These are phyloP conservation scores for Microcyclospora pomicola DNA, from an alignment of 2,329 filamentous ascomycete species.

Conservation along the genomic window DNA sequence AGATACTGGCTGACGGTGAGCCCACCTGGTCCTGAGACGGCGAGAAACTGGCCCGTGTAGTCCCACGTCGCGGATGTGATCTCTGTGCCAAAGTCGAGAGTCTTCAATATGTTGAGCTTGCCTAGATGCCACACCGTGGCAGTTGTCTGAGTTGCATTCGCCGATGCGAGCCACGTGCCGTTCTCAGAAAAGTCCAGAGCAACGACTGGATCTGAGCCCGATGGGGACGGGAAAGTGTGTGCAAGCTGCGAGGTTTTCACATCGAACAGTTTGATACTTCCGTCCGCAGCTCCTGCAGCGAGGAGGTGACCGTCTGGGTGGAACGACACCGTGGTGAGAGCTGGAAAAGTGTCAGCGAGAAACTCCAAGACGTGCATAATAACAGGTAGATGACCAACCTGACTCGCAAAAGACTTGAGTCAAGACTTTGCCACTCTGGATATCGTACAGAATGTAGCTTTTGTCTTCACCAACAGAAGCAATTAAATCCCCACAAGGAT, in stretches of 20 bases:
- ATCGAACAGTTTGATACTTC: slow-evolving; percentile 80
- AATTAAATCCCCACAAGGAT: slow-evolving; percentile 69
- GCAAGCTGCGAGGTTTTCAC: slow-evolving; percentile 65
- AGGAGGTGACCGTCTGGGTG: slow-evolving; percentile 95
- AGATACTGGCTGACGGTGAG: slow-evolving; percentile 80
- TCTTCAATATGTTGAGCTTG: slow-evolving; percentile 68
- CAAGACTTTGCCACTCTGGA: slow-evolving; percentile 51
- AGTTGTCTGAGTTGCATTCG: slow-evolving; percentile 59
- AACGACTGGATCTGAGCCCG: slow-evolving; percentile 47
- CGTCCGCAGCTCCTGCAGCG: slow-evolving; percentile 65
- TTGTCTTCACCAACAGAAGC: slow-evolving; percentile 85
- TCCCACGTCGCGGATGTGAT: slow-evolving; percentile 75
- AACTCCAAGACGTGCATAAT: neutral
- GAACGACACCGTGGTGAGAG: slow-evolving; percentile 66
- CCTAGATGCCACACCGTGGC: slow-evolving; percentile 86
- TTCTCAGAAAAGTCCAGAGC: slow-evolving; percentile 86
- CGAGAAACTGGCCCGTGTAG: slow-evolving; percentile 86
- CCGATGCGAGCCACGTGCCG: slow-evolving; percentile 85
- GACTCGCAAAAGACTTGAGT: slow-evolving; percentile 69
- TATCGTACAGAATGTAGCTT: slow-evolving; percentile 80
- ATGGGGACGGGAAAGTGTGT: slow-evolving; percentile 49
- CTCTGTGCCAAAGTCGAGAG: slow-evolving; percentile 70
- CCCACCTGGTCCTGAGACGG: slow-evolving; percentile 64
- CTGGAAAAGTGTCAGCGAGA: slow-evolving; percentile 30
- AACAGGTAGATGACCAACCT: slow-evolving; percentile 41